Evolutionary conservation across 129 eudicot genomes (phyloP).

Genomic region (Helianthus tuberosus): DNA sequence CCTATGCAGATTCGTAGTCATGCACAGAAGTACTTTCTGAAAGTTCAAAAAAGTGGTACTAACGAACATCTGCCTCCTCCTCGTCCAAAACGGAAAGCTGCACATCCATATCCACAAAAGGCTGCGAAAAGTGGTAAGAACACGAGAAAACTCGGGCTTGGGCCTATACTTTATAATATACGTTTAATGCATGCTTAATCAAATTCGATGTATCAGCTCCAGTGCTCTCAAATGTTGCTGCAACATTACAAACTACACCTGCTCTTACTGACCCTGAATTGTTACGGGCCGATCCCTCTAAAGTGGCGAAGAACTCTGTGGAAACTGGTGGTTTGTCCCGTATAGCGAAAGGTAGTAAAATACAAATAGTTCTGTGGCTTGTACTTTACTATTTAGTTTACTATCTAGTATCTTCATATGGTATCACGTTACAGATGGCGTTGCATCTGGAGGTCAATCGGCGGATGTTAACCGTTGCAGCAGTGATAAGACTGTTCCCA

Average conservation of each 20-base stretch:
- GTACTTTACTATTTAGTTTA: constrained; percentile 1
- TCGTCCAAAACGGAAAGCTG: constrained; percentile 94
- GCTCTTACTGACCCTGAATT: constrained; percentile 59
- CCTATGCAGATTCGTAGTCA: constrained; percentile 86
- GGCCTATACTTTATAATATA: constrained; percentile 2
- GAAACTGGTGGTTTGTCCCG: constrained; percentile 42
- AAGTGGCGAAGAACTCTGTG: constrained; percentile 36
- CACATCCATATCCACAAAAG: constrained; percentile 97
- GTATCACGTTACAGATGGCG: constrained; percentile 45
- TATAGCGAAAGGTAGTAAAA: constrained; percentile 46
- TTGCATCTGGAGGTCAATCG: constrained; percentile 47
- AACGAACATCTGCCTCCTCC: constrained; percentile 98
- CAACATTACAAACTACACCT: constrained; percentile 53
- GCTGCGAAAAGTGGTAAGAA: constrained; percentile 77
- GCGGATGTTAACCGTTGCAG: constrained; percentile 55
- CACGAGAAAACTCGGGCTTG: background rate
- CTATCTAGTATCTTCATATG: constrained; percentile 1
- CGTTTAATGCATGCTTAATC: background rate
- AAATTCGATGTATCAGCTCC: constrained; percentile 50
- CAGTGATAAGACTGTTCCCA: constrained; percentile 69
- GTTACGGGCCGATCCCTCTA: constrained; percentile 49
- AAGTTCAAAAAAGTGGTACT: constrained; percentile 91
- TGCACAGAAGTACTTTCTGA: constrained; percentile 93
- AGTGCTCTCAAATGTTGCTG: constrained; percentile 49
- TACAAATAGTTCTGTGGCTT: background rate